These are phyloP conservation scores for Guadua angustifolia DNA, from an alignment of 176 grass and related monocot species.

Conservation along the genomic window DNA sequence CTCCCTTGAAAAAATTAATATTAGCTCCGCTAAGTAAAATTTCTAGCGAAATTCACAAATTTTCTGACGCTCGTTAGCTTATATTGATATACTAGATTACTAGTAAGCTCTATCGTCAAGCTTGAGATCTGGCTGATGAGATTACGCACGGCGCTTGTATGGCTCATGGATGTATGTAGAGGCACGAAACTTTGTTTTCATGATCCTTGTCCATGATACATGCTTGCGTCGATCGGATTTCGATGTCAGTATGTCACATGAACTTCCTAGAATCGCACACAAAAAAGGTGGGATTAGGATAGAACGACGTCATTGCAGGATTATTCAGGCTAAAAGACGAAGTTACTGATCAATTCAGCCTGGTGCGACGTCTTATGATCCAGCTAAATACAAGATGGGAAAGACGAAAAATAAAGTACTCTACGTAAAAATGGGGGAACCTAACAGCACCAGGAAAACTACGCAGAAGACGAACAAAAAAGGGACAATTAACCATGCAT, in stretches of 20 bases:
- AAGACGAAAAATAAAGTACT: not conserved
- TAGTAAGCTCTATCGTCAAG: not conserved
- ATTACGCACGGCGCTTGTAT: not conserved
- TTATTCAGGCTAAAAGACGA: not conserved
- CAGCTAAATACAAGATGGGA: constrained; percentile 13
- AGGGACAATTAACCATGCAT: not conserved
- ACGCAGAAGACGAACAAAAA: not conserved
- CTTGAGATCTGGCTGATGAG: not conserved
- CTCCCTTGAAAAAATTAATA: no score
- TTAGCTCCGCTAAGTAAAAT: not conserved
- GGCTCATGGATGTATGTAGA: not conserved
- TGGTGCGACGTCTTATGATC: not conserved
- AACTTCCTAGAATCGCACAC: not conserved
- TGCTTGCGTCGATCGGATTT: not conserved
- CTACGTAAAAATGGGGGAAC: not conserved
- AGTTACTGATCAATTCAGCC: not conserved
- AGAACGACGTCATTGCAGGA: not conserved
- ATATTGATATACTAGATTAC: not conserved
- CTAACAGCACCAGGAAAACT: not conserved
- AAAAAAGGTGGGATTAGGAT: no score
- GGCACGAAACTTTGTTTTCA: not conserved
- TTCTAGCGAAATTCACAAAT: not conserved
- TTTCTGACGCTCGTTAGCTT: not conserved
- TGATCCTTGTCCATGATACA: not conserved
- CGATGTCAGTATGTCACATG: not conserved